Conservation (phyloP, 2,329 filamentous ascomycete genomes). For the Arthrobotrys entomopaga region DNA sequence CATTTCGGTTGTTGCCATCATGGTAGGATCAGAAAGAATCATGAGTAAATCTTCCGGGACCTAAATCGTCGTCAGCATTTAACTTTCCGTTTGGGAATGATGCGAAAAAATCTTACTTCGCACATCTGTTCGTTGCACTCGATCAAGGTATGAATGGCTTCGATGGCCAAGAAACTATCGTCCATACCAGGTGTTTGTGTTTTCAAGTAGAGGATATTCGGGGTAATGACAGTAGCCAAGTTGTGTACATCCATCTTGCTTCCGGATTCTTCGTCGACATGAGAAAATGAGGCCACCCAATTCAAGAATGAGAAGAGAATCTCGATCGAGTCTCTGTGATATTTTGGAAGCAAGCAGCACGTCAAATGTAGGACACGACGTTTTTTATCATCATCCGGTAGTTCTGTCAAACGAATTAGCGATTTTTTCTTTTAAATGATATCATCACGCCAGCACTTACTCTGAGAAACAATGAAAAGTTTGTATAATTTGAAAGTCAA, state of each 20-base stretch:
- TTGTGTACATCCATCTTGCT: conserved; percentile 99
- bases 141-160: conserved; percentile 90
- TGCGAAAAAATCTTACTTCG: conserved; percentile 75
- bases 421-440: neutral
- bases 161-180: conserved; percentile 91
- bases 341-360: conserved; percentile 91
- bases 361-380: conserved; percentile 87
- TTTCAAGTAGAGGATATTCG: conserved; percentile 85
- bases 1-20: conserved; percentile 85
- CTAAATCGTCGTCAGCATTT: conserved; percentile 65
- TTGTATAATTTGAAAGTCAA: conserved; percentile 94
- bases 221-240: conserved; percentile 94
- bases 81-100: conserved; percentile 12
- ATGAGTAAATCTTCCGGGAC: conserved; percentile 91
- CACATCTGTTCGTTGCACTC: conserved; percentile 96
- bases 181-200: conserved; percentile 73
- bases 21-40: conserved; percentile 81
- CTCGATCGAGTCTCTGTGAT: conserved; percentile 91
- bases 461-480: conserved; percentile 88
- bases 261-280: conserved; percentile 94
- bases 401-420: conserved; percentile 66
- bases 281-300: conserved; percentile 96
- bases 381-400: conserved; percentile 81
- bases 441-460: conserved; percentile 63
- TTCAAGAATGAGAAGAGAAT: conserved; percentile 96